Evolutionary conservation across 495 filamentous ascomycete genomes (phyloP).

Genomic region (Penicillium canariense): DNA sequence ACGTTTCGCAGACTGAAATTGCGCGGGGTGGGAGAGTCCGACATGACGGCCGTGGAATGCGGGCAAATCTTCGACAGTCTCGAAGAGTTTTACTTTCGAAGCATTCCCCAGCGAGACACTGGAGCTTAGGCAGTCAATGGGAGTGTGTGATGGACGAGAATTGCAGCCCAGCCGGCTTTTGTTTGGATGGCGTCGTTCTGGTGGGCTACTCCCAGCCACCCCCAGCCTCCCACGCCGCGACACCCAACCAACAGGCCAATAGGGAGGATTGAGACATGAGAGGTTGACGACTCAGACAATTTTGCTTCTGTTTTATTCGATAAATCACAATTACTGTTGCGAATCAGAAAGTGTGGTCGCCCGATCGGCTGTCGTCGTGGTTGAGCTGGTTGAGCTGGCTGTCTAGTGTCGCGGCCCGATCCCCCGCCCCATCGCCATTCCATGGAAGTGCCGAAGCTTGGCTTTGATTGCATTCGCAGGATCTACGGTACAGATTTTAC

Average conservation of each 20-base stretch:
- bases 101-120: conserved; percentile 20
- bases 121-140: conserved; percentile 17
- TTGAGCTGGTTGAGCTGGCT: conserved; percentile 8
- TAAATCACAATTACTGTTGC: conserved; percentile 7
- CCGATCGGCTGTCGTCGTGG: not conserved
- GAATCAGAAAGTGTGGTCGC: conserved; percentile 5
- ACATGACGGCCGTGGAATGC: conserved; percentile 25
- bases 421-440: not conserved
- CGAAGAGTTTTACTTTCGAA: conserved; percentile 20
- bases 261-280: conserved; percentile 20
- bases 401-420: conserved; percentile 12
- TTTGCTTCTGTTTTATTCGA: conserved; percentile 10
- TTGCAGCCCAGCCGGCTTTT: conserved; percentile 23
- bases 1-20: conserved; percentile 36
- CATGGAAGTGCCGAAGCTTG: conserved; percentile 21
- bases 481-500: not conserved
- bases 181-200: conserved; percentile 22
- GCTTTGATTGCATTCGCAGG: not conserved
- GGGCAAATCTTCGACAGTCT: conserved; percentile 11
- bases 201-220: conserved; percentile 30
- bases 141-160: conserved; percentile 6
- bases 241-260: conserved; percentile 18
- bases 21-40: conserved; percentile 13
- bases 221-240: conserved; percentile 25
- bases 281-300: conserved; percentile 16